phyloP scores from a whole-genome alignment of 768 basidiomycete genomes.

The Megacollybia marginata region DNA sequence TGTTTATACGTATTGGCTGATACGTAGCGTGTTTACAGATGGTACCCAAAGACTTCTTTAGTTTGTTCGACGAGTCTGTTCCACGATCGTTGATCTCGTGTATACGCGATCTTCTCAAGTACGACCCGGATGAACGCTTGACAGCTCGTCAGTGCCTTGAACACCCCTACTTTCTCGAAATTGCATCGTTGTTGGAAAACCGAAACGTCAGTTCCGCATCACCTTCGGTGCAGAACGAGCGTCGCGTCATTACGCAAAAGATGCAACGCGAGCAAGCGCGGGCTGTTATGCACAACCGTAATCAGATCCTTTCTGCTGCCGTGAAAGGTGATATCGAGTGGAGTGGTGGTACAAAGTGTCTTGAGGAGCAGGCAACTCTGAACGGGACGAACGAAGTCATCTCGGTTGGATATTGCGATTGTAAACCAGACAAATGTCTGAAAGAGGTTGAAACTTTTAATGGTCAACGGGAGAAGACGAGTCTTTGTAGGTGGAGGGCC shows the following conservation, averaged over 20 bases:
- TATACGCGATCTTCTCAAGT: slow-evolving; percentile 86
- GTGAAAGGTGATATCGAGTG: slow-evolving; percentile 59
- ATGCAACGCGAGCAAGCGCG: slow-evolving; percentile 82
- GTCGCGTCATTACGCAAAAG: slow-evolving; percentile 66
- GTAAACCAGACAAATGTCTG: slow-evolving; percentile 57
- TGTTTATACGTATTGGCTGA: slow-evolving; percentile 5
- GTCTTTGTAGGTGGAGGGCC: no score
- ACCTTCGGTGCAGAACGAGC: slow-evolving; percentile 67
- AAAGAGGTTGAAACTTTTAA: slow-evolving; percentile 76
- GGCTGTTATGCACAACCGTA: slow-evolving; percentile 88
- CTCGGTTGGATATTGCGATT: slow-evolving; percentile 32
- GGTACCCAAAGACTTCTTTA: slow-evolving; percentile 56
- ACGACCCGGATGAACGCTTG: slow-evolving; percentile 82
- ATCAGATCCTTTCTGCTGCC: slow-evolving; percentile 55
- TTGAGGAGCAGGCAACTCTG: slow-evolving; percentile 29
- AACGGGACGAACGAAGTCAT: slow-evolving; percentile 41
- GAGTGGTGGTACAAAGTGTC: slow-evolving; percentile 40
- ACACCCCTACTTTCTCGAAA: slow-evolving; percentile 85
- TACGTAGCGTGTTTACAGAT: slow-evolving; percentile 31
- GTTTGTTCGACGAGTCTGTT: slow-evolving; percentile 71
- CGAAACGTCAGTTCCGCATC: slow-evolving; percentile 28
- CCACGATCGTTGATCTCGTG: slow-evolving; percentile 82
- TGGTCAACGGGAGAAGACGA: slow-evolving; percentile 38
- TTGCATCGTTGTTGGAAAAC: slow-evolving; percentile 34
- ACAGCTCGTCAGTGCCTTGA: slow-evolving; percentile 84